phyloP scores from a whole-genome alignment of 208 protist genomes.

The Acanthamoeba sp. region DNA sequence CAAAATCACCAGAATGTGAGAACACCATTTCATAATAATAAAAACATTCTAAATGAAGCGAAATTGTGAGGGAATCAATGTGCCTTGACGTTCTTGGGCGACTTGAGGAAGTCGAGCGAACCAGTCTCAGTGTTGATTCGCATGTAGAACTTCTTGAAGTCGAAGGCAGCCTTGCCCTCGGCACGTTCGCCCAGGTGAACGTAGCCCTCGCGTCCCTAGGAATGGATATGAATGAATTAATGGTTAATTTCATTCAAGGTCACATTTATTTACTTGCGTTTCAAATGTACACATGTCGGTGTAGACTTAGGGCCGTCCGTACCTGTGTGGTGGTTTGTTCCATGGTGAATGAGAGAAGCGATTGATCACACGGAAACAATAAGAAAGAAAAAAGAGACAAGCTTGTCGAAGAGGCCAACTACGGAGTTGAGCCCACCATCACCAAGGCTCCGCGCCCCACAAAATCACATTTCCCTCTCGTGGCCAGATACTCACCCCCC shows the following conservation, averaged over 20 bases:
- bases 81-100: conserved; percentile 32
- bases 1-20: neutral
- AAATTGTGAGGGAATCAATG: no score
- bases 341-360: neutral
- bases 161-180: conserved; percentile 32
- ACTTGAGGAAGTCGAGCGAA: neutral
- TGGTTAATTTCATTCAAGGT: neutral
- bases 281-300: neutral
- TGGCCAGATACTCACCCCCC: no score
- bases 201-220: conserved; percentile 16
- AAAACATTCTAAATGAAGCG: no score
- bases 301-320: neutral
- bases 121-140: conserved; percentile 10
- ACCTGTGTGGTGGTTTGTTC: neutral
- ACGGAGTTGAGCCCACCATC: no score
- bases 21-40: neutral
- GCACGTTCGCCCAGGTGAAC: neutral
- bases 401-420: no score
- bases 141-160: conserved; percentile 27
- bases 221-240: neutral
- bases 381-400: no score
- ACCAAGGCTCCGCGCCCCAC: no score
- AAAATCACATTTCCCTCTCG: no score
- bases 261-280: neutral
- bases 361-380: neutral